phyloP scores from a whole-genome alignment of 345 rosid genomes.

The Gossypium sturtianum region DNA sequence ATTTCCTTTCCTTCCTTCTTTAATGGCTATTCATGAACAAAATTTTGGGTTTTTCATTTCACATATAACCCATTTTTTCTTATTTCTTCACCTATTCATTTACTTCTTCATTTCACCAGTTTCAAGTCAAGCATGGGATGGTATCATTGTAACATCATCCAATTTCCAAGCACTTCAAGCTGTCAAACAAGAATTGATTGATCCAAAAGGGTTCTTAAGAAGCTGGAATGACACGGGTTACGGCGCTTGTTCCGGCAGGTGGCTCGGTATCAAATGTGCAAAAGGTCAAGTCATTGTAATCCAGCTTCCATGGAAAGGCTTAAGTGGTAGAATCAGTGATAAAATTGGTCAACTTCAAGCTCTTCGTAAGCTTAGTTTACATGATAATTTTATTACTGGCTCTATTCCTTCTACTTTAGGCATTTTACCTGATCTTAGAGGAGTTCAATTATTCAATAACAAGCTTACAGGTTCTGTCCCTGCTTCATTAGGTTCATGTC shows the following conservation, averaged over 20 bases:
- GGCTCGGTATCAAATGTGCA: slow-evolving; percentile 94
- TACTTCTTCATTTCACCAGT: slow-evolving; percentile 18
- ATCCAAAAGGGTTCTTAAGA: slow-evolving; percentile 57
- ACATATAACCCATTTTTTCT: slow-evolving; percentile 10
- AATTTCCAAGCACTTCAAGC: slow-evolving; percentile 82
- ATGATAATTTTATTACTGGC: slow-evolving; percentile 70
- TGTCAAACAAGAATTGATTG: slow-evolving; percentile 54
- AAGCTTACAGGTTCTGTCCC: slow-evolving; percentile 78
- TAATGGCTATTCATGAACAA: too few species aligned
- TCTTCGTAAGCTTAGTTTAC: slow-evolving; percentile 77
- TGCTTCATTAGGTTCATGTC: slow-evolving; percentile 61
- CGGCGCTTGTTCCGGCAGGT: slow-evolving; percentile 81
- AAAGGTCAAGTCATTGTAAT: slow-evolving; percentile 78
- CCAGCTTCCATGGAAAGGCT: slow-evolving; percentile 88
- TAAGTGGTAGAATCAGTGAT: slow-evolving; percentile 75
- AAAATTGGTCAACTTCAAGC: slow-evolving; percentile 81
- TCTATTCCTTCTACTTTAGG: slow-evolving; percentile 54
- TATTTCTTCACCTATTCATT: slow-evolving; percentile 16
- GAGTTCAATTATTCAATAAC: slow-evolving; percentile 85
- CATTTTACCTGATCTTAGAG: slow-evolving; percentile 72
- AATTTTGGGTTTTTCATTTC: too few species aligned
- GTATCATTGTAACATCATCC: slow-evolving; percentile 61
- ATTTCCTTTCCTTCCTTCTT: too few species aligned
- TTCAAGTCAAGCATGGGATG: slow-evolving; percentile 58
- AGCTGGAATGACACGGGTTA: slow-evolving; percentile 78